These are phyloP conservation scores for Colletotrichum destructivum DNA, from an alignment of 2,329 filamentous ascomycete species.

Conservation along the genomic window DNA sequence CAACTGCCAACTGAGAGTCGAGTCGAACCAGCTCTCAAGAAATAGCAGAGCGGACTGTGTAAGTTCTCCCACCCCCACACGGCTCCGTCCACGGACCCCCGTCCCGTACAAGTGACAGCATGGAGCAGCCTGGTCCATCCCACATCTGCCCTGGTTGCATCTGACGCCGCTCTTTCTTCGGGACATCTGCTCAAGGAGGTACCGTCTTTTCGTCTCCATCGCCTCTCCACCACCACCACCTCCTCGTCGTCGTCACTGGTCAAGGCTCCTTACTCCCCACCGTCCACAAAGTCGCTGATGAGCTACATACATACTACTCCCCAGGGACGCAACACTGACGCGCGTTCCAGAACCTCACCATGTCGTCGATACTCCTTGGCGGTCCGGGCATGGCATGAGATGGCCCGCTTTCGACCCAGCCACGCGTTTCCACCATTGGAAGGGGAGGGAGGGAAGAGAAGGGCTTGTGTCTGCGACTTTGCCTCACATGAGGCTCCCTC, in stretches of 20 bases:
- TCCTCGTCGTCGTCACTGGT: not conserved
- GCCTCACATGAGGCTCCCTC: not conserved
- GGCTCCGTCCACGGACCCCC: slow-evolving; percentile 9
- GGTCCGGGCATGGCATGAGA: slow-evolving; percentile 12
- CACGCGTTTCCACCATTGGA: slow-evolving; percentile 9
- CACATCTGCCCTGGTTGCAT: slow-evolving; percentile 10
- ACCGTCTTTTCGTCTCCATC: not conserved
- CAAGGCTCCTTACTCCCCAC: not conserved
- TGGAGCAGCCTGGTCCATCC: not conserved
- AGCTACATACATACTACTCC: not conserved
- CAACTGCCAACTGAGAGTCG: too few species aligned
- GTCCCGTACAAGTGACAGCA: slow-evolving; percentile 32
- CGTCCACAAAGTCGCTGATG: not conserved
- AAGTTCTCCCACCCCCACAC: slow-evolving; percentile 12
- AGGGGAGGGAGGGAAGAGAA: not conserved
- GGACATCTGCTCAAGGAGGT: slow-evolving; percentile 25
- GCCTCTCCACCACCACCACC: too few species aligned
- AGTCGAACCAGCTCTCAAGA: not conserved
- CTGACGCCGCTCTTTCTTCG: slow-evolving; percentile 20
- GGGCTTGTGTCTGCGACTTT: not conserved
- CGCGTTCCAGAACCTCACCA: slow-evolving; percentile 31
- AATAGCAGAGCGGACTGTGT: too few species aligned
- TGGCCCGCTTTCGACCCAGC: slow-evolving; percentile 13
- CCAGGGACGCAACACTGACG: slow-evolving; percentile 15
- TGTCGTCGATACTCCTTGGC: slow-evolving; percentile 23